Conservation (phyloP, 139 green algal genomes). For the Raphidocelis subcapitata region DNA sequence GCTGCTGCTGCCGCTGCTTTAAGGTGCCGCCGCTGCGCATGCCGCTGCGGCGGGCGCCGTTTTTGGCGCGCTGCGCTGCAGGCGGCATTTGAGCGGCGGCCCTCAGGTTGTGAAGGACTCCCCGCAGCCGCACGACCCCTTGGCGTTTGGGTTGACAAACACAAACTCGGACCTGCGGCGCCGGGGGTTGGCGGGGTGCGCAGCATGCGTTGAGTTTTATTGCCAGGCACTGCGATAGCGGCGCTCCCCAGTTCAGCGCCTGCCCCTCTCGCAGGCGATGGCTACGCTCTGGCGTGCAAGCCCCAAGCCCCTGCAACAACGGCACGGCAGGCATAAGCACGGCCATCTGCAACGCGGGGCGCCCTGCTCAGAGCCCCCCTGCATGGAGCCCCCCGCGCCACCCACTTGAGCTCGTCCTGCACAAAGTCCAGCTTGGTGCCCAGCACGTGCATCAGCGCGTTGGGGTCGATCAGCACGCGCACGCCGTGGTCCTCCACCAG, state of each 20-base stretch:
- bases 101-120: slow-evolving; percentile 85
- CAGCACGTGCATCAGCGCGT: slow-evolving; percentile 96
- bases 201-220: neutral
- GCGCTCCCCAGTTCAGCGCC: neutral
- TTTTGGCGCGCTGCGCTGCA: neutral
- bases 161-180: slow-evolving; percentile 83
- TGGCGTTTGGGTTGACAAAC: slow-evolving; percentile 95
- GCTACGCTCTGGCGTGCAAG: neutral
- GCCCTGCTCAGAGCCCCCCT: neutral
- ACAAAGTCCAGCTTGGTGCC: slow-evolving; percentile 97
- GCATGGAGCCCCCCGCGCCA: neutral
- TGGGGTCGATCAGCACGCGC: slow-evolving; percentile 90
- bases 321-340: slow-evolving; percentile 17
- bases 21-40: neutral
- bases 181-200: slow-evolving; percentile 16
- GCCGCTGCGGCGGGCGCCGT: neutral
- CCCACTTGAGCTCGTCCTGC: slow-evolving; percentile 82
- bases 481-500: slow-evolving; percentile 91
- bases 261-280: neutral
- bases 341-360: too few species aligned
- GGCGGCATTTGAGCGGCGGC: neutral
- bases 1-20: neutral
- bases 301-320: slow-evolving; percentile 2
- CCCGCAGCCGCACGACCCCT: slow-evolving; percentile 90
- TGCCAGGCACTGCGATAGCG: neutral